Evolutionary conservation across 129 eudicot genomes (phyloP).

Genomic region (Flaveria robusta): DNA sequence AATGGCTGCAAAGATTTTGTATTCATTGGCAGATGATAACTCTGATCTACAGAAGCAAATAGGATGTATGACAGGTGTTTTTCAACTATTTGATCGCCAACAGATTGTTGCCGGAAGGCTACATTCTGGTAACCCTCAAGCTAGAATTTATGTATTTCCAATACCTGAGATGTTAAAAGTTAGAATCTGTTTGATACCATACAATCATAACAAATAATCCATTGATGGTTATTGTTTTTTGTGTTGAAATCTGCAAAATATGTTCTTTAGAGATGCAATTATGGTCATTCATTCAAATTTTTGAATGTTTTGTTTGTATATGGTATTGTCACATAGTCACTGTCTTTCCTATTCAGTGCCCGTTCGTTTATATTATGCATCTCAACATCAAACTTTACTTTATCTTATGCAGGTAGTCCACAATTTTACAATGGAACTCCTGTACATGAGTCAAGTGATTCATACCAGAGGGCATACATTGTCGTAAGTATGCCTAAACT

Average conservation of each 20-base stretch:
- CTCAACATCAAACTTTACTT: conserved; percentile 2
- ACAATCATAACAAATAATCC: not conserved
- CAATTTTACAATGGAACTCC: conserved; percentile 37
- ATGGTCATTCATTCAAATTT: not conserved
- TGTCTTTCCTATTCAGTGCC: not conserved
- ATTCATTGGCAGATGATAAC: conserved; percentile 78
- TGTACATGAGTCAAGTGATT: conserved; percentile 49
- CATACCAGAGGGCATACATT: conserved; percentile 42
- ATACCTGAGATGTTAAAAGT: not conserved
- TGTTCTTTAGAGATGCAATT: not conserved
- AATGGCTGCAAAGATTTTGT: conserved; percentile 86
- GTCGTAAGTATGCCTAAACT: conserved; percentile 39
- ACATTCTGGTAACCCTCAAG: conserved; percentile 56
- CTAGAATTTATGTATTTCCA: no score
- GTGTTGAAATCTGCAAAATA: conserved; percentile 1
- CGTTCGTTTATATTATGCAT: not conserved
- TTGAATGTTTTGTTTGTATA: not conserved
- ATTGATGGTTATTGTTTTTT: not conserved
- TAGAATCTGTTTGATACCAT: not conserved
- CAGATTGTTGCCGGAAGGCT: conserved; percentile 62
- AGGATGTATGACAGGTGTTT: conserved; percentile 94
- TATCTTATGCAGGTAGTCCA: conserved; percentile 52
- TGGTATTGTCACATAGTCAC: not conserved
- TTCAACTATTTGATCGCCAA: conserved; percentile 80
- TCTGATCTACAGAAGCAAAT: conserved; percentile 87